Conservation (phyloP, 2,329 filamentous ascomycete species). For the Arthrinium puccinioides region DNA sequence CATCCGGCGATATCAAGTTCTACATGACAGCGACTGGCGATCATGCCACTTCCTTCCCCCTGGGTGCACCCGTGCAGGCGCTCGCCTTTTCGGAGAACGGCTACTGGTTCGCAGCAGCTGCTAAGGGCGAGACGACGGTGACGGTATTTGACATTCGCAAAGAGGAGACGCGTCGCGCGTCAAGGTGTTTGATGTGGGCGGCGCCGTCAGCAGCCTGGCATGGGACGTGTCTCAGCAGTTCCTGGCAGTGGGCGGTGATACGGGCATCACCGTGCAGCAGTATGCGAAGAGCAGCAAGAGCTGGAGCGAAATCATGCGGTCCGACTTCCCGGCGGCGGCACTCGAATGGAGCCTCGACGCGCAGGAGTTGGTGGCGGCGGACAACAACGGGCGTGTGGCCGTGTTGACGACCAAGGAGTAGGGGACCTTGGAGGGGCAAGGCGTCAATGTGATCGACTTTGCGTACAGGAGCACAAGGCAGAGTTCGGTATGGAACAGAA, state of each 20-base stretch:
- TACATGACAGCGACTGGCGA: slow-evolving; percentile 79
- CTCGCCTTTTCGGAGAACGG: slow-evolving; percentile 93
- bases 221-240: slow-evolving; percentile 98
- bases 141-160: slow-evolving; percentile 91
- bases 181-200: slow-evolving; percentile 82
- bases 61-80: slow-evolving; percentile 63
- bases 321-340: slow-evolving; percentile 63
- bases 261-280: slow-evolving; percentile 79
- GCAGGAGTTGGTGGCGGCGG: slow-evolving; percentile 67
- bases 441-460: no score
- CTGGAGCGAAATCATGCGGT: slow-evolving; percentile 82
- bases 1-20: slow-evolving; percentile 74
- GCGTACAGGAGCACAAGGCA: no score
- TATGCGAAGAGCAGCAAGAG: slow-evolving; percentile 81
- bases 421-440: neutral
- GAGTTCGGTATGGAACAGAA: no score
- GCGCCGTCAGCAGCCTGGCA: slow-evolving; percentile 63
- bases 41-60: slow-evolving; percentile 65
- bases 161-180: slow-evolving; percentile 69
- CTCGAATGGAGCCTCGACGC: slow-evolving; percentile 73
- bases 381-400: slow-evolving; percentile 66
- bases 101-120: slow-evolving; percentile 84
- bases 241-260: slow-evolving; percentile 72
- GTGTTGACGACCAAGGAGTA: slow-evolving; percentile 54
- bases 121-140: slow-evolving; percentile 69